These are phyloP conservation scores for Chimonanthus salicifolius DNA, from an alignment of 164 flowering plant species.

Conservation along the genomic window DNA sequence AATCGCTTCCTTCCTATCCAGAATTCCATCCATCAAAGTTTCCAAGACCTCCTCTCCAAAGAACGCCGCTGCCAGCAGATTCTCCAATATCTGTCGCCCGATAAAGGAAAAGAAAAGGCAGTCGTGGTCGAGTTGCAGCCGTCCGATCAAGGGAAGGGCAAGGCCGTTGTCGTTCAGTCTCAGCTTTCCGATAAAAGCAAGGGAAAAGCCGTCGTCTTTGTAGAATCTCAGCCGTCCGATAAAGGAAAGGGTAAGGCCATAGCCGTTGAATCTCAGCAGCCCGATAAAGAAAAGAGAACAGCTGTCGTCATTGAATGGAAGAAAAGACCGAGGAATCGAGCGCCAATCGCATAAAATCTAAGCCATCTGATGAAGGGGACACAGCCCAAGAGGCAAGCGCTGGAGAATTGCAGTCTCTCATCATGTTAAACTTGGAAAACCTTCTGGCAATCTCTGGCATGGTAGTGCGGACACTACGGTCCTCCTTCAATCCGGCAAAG, in stretches of 20 bases:
- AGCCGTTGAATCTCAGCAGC: background rate
- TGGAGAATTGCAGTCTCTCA: background rate
- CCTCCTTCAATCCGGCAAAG: slow-evolving; percentile 7
- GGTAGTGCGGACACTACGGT: background rate
- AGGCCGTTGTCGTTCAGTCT: background rate
- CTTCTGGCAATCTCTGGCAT: background rate
- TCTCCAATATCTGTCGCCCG: too few relatives aligned
- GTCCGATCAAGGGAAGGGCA: background rate
- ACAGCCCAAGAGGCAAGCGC: too few relatives aligned
- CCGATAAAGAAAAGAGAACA: background rate
- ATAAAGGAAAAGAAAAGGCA: too few relatives aligned
- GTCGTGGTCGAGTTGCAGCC: too few relatives aligned
- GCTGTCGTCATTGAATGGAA: too few relatives aligned
- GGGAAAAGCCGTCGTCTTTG: too few relatives aligned
- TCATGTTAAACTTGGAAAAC: background rate
- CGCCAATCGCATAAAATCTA: background rate
- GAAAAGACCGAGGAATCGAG: background rate
- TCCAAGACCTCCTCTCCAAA: background rate
- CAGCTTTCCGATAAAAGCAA: too few relatives aligned
- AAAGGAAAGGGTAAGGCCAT: background rate
- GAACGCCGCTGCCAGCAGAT: too few relatives aligned
- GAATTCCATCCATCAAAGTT: background rate
- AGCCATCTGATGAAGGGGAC: too few relatives aligned
- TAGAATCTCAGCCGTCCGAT: too few relatives aligned
- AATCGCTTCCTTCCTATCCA: background rate